Base-by-base conservation (phyloP, 345 rosid species). In the Murraya paniculata region DNA sequence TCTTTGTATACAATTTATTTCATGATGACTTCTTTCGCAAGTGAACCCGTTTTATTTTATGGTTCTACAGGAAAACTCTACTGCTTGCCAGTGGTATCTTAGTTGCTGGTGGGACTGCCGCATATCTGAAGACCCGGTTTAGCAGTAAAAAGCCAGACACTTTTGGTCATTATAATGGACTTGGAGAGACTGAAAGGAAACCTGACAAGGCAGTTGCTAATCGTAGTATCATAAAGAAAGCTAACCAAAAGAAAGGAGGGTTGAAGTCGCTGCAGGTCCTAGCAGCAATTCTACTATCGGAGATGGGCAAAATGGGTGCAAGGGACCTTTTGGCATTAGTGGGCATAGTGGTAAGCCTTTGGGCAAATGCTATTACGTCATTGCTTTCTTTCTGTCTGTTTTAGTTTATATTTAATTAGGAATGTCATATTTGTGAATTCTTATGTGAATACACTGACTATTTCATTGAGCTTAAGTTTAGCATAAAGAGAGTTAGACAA, bases 91-190 rank as follows among this genome's bases (percentile, higher is more conserved):
- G 95, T 59, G 95, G 99, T 74, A 79, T 94, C 65, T 80, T 93
- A 64, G 94, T 88, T 72, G 98, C 94, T 71, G 98, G 97, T 78
- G 98, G 98, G 74, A 87, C 98, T 58, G 91, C 97, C 75, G 91
- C 89, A 38, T 94, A 89, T 74, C n/a, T 90, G 77, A 90, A 89
- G 53, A 92, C 94, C 58, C 85, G 93, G 65, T 78, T 60, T 77
- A 75, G 82, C 77, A 30, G 78, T 74, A 84, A 61, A 75, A 89
- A 78, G 76, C 84, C 79, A 25, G 81, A 78, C 77, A 79, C 90
- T 38, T 82, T 80, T 74, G 81, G 79, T 76, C 83, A 71, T 73
- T 80, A 72, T 75, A 90, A 91, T 84, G 97, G 95, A 36, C 78
- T 81, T 30, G 74, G 68, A 73, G 90, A 86, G 82, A 81, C 82